A percentile compares a stretch with the other conserved stretches of the same genome.
phyloP scores from a whole-genome alignment of 2,329 filamentous ascomycete species.

The Xylariaceae sp. region DNA sequence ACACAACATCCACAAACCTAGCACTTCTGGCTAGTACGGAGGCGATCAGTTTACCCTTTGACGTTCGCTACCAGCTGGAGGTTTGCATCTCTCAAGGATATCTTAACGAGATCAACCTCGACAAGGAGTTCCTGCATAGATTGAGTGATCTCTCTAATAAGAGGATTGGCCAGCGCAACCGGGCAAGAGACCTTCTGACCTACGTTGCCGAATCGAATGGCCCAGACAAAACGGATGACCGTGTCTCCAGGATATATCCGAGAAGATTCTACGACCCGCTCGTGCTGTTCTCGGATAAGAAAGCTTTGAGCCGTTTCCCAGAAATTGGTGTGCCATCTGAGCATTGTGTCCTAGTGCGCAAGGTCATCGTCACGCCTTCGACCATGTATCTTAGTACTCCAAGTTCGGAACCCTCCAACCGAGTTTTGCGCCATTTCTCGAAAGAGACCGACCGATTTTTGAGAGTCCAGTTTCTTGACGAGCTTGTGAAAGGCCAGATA shows the following conservation, averaged over 20 bases:
- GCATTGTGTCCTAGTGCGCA: slow-evolving; percentile 72
- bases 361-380: slow-evolving; percentile 78
- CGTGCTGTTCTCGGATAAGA: slow-evolving; percentile 60
- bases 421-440: slow-evolving; percentile 72
- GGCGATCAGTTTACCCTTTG: slow-evolving; percentile 55
- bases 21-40: slow-evolving; percentile 33
- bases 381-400: slow-evolving; percentile 76
- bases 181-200: slow-evolving; percentile 67
- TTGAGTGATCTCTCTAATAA: slow-evolving; percentile 45
- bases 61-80: slow-evolving; percentile 84
- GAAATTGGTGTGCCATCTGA: slow-evolving; percentile 56
- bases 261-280: slow-evolving; percentile 64
- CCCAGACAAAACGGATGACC: neutral
- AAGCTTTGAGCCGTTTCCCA: slow-evolving; percentile 44
- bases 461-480: slow-evolving; percentile 84
- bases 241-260: slow-evolving; percentile 37
- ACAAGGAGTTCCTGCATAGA: slow-evolving; percentile 59
- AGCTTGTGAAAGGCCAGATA: slow-evolving; percentile 61
- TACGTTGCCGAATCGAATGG: slow-evolving; percentile 56
- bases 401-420: slow-evolving; percentile 79
- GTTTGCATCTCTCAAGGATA: slow-evolving; percentile 80
- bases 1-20: slow-evolving; percentile 19
- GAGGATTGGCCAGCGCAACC: slow-evolving; percentile 28
- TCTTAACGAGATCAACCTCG: slow-evolving; percentile 73
- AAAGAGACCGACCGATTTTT: slow-evolving; percentile 73